Evolutionary conservation across 2,329 filamentous ascomycete species (phyloP), one percentile per base, ranked within the genome.

Genomic region (Aspergillus transmontanensis): DNA sequence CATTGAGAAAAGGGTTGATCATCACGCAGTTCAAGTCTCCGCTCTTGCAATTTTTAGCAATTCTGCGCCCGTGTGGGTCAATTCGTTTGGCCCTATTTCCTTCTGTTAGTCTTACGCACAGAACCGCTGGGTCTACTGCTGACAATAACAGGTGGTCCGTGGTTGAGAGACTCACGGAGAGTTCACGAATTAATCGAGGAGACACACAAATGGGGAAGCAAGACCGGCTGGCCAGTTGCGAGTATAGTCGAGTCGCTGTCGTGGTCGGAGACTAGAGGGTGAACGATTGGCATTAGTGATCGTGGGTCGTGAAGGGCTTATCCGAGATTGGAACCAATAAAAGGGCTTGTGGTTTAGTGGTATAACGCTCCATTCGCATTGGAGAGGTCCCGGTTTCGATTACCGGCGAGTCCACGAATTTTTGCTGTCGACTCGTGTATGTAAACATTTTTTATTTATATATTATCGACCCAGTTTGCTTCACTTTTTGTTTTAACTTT

Each of bases 31-130:
- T 0, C 73, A 79, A 2, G 73, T 84, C 2, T 83, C 80, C 59
- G 81, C 81, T 1, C 73, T 83, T 14, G 79, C 82, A 0, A 81
- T 83, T 54, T 81, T 81, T 0, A 73, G 79, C n/a, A 78, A 78
- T 6, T 78, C 73, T 6, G 72, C 79, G 0, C 68, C 81, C 0
- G 81, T 83, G 2, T 70, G 82, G 6, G 80, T 84, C 4, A 84
- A 84, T 62, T 74, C 80, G 3, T 84, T 84, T 66, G 82, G 82
- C 0, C 82, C 82, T 16, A 82, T 84, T 32, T 73, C 78, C 1
- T 83, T 79, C 58, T 83, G 82, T 82, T 67, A 70, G 78, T 72
- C 3, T 26, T 36, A n/a, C 14, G 14, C 39, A 11, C 14, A 43
- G 34, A 16, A 57, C 16, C 36, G 2, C n/a, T 6, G 9, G 19